These are phyloP conservation scores for Mortierella polycephala DNA, from an alignment of 371 early-diverging fungal species.

Conservation along the genomic window DNA sequence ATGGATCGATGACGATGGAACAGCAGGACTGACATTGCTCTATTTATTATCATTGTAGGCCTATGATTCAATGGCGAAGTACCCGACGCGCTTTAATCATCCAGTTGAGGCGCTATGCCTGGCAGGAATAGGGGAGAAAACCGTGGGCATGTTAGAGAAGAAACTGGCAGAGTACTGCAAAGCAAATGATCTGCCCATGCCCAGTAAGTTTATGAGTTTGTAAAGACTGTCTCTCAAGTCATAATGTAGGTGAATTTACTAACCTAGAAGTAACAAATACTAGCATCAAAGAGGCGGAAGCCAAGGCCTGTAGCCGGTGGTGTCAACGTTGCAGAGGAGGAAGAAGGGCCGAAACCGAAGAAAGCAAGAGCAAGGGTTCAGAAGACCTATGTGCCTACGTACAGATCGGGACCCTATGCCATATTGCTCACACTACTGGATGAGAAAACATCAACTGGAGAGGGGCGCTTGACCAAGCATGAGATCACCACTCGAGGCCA, in stretches of 20 bases:
- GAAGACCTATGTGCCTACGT: constrained; percentile 80
- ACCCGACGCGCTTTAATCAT: constrained; percentile 63
- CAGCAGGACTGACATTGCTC: neutral
- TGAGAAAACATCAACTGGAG: constrained; percentile 31
- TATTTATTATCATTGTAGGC: constrained; percentile 59
- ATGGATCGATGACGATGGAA: neutral
- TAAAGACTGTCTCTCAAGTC: neutral
- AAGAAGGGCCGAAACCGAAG: constrained; percentile 26
- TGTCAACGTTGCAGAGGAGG: neutral
- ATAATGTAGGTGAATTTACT: neutral
- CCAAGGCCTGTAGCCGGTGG: neutral
- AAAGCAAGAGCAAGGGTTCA: constrained; percentile 14
- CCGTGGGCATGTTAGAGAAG: constrained; percentile 69
- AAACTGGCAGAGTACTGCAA: constrained; percentile 64
- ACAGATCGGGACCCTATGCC: constrained; percentile 87
- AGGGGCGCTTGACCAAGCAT: constrained; percentile 58
- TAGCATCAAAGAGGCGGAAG: constrained; percentile 2
- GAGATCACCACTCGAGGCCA: constrained; percentile 74
- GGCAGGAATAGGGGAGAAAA: constrained; percentile 70
- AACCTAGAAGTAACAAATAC: neutral
- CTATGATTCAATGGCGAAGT: constrained; percentile 67
- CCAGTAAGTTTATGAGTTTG: constrained; percentile 39
- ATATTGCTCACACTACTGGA: constrained; percentile 81
- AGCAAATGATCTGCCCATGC: constrained; percentile 63
- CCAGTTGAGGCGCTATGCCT: constrained; percentile 66